Evolutionary conservation across 2,329 filamentous ascomycete genomes (phyloP), one percentile per base, ranked within the genome.

Genomic region (Ceratocystis colombiana): DNA sequence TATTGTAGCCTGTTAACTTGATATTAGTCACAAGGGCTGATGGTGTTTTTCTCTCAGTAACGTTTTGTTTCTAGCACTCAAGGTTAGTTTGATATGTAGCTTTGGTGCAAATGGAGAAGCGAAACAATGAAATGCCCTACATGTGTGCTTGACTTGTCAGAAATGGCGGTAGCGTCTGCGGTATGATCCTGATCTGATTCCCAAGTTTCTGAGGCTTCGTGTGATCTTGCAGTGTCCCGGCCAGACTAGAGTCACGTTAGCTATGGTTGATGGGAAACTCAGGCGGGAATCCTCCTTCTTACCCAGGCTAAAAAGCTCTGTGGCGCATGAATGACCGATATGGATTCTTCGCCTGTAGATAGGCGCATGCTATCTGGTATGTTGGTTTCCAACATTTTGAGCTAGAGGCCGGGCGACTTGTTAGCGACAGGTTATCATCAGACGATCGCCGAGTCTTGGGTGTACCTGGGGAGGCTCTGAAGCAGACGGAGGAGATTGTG

Each of bases 311-410:
- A 82, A 75, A 94, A 96, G 69, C 88, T 89, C 70, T 90, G 82
- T 0, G 92, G 91, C 17, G 89, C 90, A 79, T 96, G 92, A 70
- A 96, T 96, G 65, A 96, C 92, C 1, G 92, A 96, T 64, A 90
- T 82, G 28, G 90, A 87, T 70, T 92, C 90, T 70, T 96, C 90
- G 68, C 85, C 86, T 28, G 82, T 82, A 64, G 78, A 77, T 64
- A 81, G 80, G 73, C 85, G 78, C 74, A 87, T 72, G 68, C 80
- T 77, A 53, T 84, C 82, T 2, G 83, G 76, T 8, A 87, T 71
- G 68, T 80, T 82, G 3, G 84, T 87, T 64, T 77, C 78, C 17
- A 85, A 75, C 77, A 82, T 79, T 66, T 64, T 71, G 28, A 70
- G 66, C 73, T 69, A 62, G n/a, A 20, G n/a, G 44, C 15, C 48